A percentile compares a stretch with the other conserved stretches of the same genome.
phyloP scores from a whole-genome alignment of 2,329 filamentous ascomycete species.

The Aspergillus pseudonomiae region DNA sequence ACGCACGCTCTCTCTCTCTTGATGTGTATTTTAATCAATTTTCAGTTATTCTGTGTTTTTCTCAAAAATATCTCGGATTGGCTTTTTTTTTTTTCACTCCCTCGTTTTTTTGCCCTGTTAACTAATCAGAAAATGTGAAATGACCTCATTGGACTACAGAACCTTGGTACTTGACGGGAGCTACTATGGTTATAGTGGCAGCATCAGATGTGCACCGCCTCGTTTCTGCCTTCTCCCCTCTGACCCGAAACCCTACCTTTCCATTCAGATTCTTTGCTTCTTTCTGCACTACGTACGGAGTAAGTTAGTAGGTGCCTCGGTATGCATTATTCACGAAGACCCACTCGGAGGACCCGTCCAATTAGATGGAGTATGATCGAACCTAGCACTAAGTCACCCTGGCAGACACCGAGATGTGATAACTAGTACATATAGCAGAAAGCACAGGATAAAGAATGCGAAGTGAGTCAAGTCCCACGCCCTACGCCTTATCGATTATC shows the following conservation, averaged over 20 bases:
- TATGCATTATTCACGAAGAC: neutral
- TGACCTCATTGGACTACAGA: neutral
- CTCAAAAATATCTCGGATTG: neutral
- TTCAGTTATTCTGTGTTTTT: neutral
- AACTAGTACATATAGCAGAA: neutral
- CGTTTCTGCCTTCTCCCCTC: neutral
- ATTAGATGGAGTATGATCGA: neutral
- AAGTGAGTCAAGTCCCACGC: neutral
- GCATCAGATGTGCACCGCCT: constrained; percentile 1
- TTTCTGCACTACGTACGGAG: neutral
- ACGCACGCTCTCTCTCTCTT: neutral
- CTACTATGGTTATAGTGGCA: neutral
- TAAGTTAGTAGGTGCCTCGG: neutral
- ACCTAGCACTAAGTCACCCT: neutral
- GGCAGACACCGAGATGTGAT: neutral
- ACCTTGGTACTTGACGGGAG: neutral
- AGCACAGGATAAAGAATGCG: neutral
- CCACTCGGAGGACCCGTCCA: neutral
- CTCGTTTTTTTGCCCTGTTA: neutral
- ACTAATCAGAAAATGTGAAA: neutral
- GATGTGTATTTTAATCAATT: neutral
- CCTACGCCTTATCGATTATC: neutral
- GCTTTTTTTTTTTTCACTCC: no score
- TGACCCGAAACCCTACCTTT: neutral
- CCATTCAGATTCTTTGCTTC: neutral